These are phyloP conservation scores for Haberlea rhodopensis DNA, from an alignment of 257 asterid species.

Conservation along the genomic window DNA sequence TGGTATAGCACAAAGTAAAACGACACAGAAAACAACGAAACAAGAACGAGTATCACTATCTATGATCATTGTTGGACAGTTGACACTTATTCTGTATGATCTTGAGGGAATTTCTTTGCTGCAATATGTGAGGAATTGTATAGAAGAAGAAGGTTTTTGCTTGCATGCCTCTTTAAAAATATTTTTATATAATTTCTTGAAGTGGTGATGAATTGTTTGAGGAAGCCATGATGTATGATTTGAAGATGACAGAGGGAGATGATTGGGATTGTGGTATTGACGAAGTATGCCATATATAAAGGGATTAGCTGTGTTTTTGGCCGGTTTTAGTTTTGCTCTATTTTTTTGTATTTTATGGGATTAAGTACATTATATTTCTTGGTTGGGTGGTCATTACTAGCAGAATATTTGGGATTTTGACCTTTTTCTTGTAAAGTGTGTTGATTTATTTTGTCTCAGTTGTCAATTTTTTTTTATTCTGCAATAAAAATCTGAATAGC, in stretches of 20 bases:
- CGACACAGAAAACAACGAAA: conserved; percentile 13
- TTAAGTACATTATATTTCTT: background rate
- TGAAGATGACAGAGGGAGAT: conserved; percentile 26
- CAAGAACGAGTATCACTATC: conserved; percentile 5
- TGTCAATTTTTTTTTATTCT: background rate
- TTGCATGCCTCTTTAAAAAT: background rate
- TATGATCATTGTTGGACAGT: conserved; percentile 1
- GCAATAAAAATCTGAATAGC: too few relatives aligned
- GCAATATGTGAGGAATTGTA: conserved; percentile 2
- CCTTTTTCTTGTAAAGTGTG: background rate
- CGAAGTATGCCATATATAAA: conserved; percentile 25
- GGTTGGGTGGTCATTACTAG: background rate
- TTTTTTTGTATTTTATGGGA: background rate
- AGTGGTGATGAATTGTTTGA: conserved; percentile 19
- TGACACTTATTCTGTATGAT: background rate
- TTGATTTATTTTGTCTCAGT: background rate
- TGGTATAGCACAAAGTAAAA: conserved; percentile 1
- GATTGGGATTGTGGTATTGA: conserved; percentile 30
- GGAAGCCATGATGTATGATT: conserved; percentile 30
- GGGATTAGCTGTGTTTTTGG: conserved; percentile 36
- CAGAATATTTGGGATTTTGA: background rate
- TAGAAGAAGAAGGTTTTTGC: conserved; percentile 1
- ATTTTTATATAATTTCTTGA: background rate
- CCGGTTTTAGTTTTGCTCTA: conserved; percentile 32
- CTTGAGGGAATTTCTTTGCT: background rate